Evolutionary conservation across 305 asterid genomes (phyloP).

Genomic region (Salvia sclarea): DNA sequence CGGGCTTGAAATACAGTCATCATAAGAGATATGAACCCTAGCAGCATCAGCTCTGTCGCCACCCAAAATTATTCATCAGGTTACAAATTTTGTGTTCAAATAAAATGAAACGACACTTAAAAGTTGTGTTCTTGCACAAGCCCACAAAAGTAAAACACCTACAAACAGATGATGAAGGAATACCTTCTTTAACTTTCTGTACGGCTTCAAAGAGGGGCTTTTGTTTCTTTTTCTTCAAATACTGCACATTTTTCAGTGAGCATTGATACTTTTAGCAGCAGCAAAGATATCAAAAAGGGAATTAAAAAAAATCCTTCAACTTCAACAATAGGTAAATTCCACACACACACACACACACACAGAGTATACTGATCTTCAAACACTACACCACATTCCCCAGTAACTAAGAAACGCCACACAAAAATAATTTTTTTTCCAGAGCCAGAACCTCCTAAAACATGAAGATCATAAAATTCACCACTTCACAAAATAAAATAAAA

Average conservation of each 20-base stretch:
- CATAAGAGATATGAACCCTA: slow-evolving; percentile 92
- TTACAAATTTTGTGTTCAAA: slow-evolving; percentile 10
- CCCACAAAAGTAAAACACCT: not conserved
- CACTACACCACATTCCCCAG: not conserved
- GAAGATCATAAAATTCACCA: not conserved
- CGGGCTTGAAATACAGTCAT: slow-evolving; percentile 77
- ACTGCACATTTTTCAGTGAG: slow-evolving; percentile 52
- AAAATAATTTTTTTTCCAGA: not conserved
- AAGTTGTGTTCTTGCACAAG: slow-evolving; percentile 16
- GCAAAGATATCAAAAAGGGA: slow-evolving; percentile 16
- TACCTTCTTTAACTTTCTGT: slow-evolving; percentile 97
- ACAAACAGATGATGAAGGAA: not conserved
- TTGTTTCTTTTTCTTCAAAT: slow-evolving; percentile 77
- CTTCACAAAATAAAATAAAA: not conserved
- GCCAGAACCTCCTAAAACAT: not conserved
- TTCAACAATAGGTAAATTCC: not conserved
- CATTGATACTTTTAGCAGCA: slow-evolving; percentile 24
- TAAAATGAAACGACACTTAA: not conserved
- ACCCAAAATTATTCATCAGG: slow-evolving; percentile 28
- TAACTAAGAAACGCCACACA: not conserved
- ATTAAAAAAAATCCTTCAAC: not conserved
- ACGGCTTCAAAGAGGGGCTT: slow-evolving; percentile 85
- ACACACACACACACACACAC: not conserved
- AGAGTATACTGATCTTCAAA: too few relatives aligned
- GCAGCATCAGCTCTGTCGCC: slow-evolving; percentile 83